Evolutionary conservation across 805 yeast species (phyloP), one percentile per base, ranked within the genome.

Genomic region (Saccharomycopsis vini): DNA sequence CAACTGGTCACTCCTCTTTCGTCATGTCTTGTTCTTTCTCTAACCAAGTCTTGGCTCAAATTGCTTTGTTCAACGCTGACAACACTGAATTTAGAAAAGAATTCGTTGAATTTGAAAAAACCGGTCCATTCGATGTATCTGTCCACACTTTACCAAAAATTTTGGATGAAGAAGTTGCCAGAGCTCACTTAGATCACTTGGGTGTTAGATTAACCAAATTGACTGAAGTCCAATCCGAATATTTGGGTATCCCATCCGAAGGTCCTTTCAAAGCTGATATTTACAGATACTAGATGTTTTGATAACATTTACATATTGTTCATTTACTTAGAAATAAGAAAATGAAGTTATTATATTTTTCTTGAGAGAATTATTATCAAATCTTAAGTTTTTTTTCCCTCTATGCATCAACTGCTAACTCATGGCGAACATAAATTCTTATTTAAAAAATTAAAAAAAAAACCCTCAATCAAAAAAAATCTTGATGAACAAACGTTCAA

Each of bases 11-110:
- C 79, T 84, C 97, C 42, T 87, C 97, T 34, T 90, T 90, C 66
- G 98, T 90, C 63, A 90, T 90, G 98, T 88, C 97, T 52, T 92
- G 97, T 75, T 92, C 97, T 45, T 90, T 90, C 95, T 86, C 97
- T 60, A 90, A 90, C 85, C 98, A 90, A 77, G 97, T 90, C 54
- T 77, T 90, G 66, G 98, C 98, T 59, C 98, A 90, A 76, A 90
- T 89, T 62, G 97, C 97, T 61, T 74, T 89, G 66, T 90, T 75
- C 94, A 90, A 88, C 70, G 79, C 94, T 61, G 62, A 81, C 53
- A 88, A 90, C 72, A 71, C 66, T 50, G 78, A 63, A 52, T 90
- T 92, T 86, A 82, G 84, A 71, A 59, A 74, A 53, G 67, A 80
- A 66, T 81, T 69, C 71, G 81, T 86, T 53, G 97, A 90, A 77